phyloP scores from a whole-genome alignment of 352 stramenopile genomes.

The Phytophthora podocarpi region DNA sequence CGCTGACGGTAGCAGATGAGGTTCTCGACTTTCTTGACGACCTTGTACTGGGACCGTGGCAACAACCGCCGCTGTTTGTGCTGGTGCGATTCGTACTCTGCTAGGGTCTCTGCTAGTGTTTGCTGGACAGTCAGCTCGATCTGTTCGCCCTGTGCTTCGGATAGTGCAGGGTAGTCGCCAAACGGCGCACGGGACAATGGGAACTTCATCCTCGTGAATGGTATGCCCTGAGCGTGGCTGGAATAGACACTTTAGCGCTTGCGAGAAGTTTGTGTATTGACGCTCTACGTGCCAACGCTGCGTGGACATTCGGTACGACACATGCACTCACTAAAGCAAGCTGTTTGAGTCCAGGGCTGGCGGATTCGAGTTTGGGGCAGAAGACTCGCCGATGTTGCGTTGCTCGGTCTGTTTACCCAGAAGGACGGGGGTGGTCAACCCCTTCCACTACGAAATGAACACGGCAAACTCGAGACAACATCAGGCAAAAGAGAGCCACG shows the following conservation, averaged over 20 bases:
- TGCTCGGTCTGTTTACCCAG: too few relatives aligned
- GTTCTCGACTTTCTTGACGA: constrained; percentile 44
- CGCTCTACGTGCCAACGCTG: background rate
- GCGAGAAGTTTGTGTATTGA: constrained; percentile 23
- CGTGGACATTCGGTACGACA: constrained; percentile 25
- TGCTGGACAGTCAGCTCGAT: constrained; percentile 20
- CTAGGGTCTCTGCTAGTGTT: constrained; percentile 32
- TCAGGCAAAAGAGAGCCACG: constrained; percentile 18
- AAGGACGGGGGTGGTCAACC: constrained; percentile 9
- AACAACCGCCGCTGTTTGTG: constrained; percentile 24
- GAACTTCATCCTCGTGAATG: constrained; percentile 37
- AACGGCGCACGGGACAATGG: constrained; percentile 31
- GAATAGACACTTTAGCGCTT: constrained; percentile 1
- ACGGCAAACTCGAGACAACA: constrained; percentile 2
- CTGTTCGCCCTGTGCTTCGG: constrained; percentile 14
- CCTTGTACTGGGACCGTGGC: constrained; percentile 32
- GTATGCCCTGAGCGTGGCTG: background rate
- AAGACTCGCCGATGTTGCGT: background rate
- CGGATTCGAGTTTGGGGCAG: constrained; percentile 10
- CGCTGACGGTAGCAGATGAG: constrained; percentile 41
- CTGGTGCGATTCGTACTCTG: constrained; percentile 36
- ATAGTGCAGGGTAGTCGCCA: constrained; percentile 18
- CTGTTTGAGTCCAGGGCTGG: constrained; percentile 18
- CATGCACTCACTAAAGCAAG: constrained; percentile 13
- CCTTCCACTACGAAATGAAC: constrained; percentile 20